A percentile compares a stretch with the other conserved stretches of the same genome.
Conservation (phyloP, 495 filamentous ascomycete species). For the Aspergillus saccharolyticus region DNA sequence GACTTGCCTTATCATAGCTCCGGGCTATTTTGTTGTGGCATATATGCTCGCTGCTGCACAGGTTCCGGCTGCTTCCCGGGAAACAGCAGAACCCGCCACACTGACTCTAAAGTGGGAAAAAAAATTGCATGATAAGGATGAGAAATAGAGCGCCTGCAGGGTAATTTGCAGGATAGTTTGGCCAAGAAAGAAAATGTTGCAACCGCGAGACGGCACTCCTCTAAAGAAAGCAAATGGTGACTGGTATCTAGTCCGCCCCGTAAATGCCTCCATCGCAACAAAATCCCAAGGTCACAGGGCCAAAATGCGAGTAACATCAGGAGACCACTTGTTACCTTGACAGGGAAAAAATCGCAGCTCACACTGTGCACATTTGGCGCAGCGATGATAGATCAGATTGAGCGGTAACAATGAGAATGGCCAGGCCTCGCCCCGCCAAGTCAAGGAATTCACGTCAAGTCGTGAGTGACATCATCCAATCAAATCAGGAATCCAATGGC, state of each 20-base stretch:
- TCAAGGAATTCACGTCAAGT: constrained; percentile 1
- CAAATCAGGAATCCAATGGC: constrained; percentile 78
- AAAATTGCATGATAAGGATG: background rate
- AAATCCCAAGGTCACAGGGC: background rate
- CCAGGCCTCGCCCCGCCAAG: constrained; percentile 7
- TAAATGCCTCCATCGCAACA: background rate
- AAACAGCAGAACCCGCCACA: background rate
- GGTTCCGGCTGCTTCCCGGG: background rate
- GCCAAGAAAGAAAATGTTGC: background rate
- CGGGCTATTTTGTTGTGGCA: background rate
- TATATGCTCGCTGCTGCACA: background rate
- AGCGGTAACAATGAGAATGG: constrained; percentile 4
- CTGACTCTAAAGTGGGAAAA: background rate
- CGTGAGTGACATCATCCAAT: constrained; percentile 10
- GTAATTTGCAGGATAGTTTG: background rate
- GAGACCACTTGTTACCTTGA: background rate
- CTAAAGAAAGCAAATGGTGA: background rate
- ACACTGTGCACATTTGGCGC: background rate
- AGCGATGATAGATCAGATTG: constrained; percentile 3
- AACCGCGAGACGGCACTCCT: background rate
- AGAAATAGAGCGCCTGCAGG: background rate
- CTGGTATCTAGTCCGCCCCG: background rate
- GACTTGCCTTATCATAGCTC: background rate
- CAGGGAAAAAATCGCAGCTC: constrained; percentile 1
- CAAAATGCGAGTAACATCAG: background rate